Base-by-base conservation (phyloP, 257 asterid genomes). In the Nicotiana paniculata region DNA sequence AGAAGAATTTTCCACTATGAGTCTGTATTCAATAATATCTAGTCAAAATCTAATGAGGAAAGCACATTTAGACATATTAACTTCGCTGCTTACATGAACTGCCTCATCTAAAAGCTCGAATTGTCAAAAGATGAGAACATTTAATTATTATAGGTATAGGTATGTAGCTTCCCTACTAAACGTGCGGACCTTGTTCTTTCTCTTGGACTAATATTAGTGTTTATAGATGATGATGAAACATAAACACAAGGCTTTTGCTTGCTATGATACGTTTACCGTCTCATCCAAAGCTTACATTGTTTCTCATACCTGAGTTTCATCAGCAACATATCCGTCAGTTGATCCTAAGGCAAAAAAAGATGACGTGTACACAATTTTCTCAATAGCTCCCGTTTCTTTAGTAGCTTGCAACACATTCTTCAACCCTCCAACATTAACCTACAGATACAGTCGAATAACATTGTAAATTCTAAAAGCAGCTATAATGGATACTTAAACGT, bases 371-470 rank as follows among this genome's bases (percentile, higher is more conserved):
- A 96, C 78, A 61, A 96, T 91, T 93, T 88, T 96, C 86, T 93
- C 93, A 77, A 93, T 65, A 13, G 88, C 81, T 24, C 87, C 81
- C 15, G 90, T 86, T 83, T 92, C 97, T 85, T 85, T 90, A 76
- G 37, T 91, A 28, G 94, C 97, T 87, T 83, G 90, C 85, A 96
- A 37, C 16, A 96, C 94, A 85, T 93, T 96, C 92, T 82, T 91
- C 88, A 96, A 87, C 30, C 99, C 99, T 55, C 97, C 97, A 84
- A 96, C 92, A 87, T 96, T 95, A 67, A 95, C 96, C 99, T 95
- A 64, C 21, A 57, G 26, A 58, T 78, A 53, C 33, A 80, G 64
- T 62, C 12, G 68, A 46, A 12, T 66, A 69, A 75, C 46, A 75
- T 72, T 32, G 46, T 18, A 8, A 74, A 51, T 37, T 75, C 26